Base-by-base conservation (phyloP, 495 filamentous ascomycete genomes). In the Hypoxylon crocopeplum region DNA sequence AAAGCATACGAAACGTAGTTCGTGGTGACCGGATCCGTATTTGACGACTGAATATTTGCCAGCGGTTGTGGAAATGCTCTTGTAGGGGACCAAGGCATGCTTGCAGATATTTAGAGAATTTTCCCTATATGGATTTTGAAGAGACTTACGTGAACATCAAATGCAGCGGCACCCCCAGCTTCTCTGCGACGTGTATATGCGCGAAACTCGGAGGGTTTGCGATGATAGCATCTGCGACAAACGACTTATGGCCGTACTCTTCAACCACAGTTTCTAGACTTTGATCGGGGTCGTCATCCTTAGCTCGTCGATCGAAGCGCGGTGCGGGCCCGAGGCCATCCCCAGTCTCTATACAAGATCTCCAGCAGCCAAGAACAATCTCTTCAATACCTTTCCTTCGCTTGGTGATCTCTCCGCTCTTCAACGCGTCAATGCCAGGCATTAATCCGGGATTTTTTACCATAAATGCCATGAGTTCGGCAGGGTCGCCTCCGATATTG, bases 381-480 rank as follows among this genome's bases (percentile, higher is more conserved):
- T 85, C 75, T 39, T 81, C 84, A 78, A 93, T 90, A 6, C 82
- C 84, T 22, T 79, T 79, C 17, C 88, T 78, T n/a, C 86, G 77
- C 57, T 82, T 79, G 1, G 78, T 79, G 29, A 93, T 82, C 48
- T 90, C 88, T 8, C 90, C 90, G 33, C 77, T 83, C 36, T 82
- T 81, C 15, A 93, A 72, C 3, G 85, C 79, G 41, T 86, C 79
- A 38, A 92, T 76, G 10, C 83, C 83, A 0, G 90, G 90, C 72
- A 92, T 86, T 49, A 94, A 75, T 1, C 90, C 88, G 10, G 89
- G 88, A 70, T 94, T 91, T 67, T 91, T 90, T 16, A 92, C 89
- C 90, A 93, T 92, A 62, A 89, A 93, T 2, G 87, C 83, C 90
- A 94, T 94, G 19, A 94, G 79, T 63, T 90, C 85, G 1, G 85